These are phyloP conservation scores for Dacryopinax spathularia DNA, from an alignment of 768 basidiomycete species.

Conservation along the genomic window DNA sequence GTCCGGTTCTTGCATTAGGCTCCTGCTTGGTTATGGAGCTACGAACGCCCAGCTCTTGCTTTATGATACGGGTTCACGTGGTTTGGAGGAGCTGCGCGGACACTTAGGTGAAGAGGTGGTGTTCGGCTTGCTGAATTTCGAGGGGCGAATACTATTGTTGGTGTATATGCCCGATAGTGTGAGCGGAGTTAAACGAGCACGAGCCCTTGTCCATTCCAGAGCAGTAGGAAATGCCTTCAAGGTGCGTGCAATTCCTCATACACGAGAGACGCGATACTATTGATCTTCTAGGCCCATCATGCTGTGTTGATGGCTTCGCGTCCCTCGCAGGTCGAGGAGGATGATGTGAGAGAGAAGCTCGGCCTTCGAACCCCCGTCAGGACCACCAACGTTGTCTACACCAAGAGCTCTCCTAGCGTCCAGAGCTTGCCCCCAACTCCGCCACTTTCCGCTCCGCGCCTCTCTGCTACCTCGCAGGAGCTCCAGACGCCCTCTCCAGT, in stretches of 20 bases:
- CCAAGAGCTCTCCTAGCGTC: neutral
- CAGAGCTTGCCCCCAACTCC: neutral
- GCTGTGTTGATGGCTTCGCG: neutral
- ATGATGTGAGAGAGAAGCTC: neutral
- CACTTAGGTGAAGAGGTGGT: neutral
- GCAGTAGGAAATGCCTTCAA: neutral
- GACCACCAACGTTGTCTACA: neutral
- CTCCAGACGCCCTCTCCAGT: neutral
- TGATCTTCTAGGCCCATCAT: neutral
- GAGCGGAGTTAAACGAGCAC: neutral
- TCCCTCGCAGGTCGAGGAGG: neutral
- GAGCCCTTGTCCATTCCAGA: neutral
- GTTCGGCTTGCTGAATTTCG: neutral
- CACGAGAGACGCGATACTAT: neutral
- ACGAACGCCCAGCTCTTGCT: neutral
- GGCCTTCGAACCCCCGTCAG: neutral
- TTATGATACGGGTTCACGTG: neutral
- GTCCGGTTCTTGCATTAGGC: neutral
- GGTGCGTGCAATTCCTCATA: neutral
- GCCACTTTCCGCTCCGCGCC: neutral
- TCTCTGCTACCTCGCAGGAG: neutral
- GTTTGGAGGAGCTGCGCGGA: neutral
- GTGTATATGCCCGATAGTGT: conserved; percentile 3
- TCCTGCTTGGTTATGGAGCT: neutral
- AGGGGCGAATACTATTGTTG: neutral